Evolutionary conservation across 805 yeast genomes (phyloP).

Genomic region (Metschnikowia cerradonensis): DNA sequence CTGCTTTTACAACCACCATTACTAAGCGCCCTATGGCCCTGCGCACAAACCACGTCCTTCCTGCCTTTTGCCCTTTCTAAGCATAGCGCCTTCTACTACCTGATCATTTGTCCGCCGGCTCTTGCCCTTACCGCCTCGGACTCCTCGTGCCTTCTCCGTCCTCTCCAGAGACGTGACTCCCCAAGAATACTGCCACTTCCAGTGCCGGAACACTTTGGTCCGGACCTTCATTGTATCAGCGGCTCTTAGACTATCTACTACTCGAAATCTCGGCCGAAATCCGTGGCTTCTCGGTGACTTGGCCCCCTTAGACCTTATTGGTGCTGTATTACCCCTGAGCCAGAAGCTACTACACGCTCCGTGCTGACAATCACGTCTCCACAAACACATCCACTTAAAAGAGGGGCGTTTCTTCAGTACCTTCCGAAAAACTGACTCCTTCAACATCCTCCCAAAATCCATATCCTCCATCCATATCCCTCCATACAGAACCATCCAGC

Average conservation of each 20-base stretch:
- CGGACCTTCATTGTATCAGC: not conserved
- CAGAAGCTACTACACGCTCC: too few relatives aligned
- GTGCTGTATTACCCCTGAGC: too few relatives aligned
- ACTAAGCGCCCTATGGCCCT: not conserved
- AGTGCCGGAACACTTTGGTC: not conserved
- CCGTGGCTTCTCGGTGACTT: not conserved
- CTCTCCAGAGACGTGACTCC: not conserved
- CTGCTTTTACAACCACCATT: not conserved
- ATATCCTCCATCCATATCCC: not conserved
- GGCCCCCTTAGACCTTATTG: not conserved
- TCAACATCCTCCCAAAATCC: too few relatives aligned
- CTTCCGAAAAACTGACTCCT: too few relatives aligned
- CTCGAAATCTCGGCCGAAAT: not conserved
- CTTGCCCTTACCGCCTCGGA: not conserved
- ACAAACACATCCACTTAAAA: too few relatives aligned
- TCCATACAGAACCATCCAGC: too few relatives aligned
- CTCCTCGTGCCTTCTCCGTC: not conserved
- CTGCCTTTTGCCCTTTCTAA: not conserved
- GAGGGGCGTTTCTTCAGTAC: too few relatives aligned
- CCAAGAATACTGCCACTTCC: not conserved
- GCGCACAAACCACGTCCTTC: not conserved
- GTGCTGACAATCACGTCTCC: too few relatives aligned
- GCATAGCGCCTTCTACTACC: not conserved
- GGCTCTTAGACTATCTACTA: too few relatives aligned
- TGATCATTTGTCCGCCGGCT: too few relatives aligned